Base-by-base conservation (phyloP, 345 rosid genomes). In the Moricandia arvensis region DNA sequence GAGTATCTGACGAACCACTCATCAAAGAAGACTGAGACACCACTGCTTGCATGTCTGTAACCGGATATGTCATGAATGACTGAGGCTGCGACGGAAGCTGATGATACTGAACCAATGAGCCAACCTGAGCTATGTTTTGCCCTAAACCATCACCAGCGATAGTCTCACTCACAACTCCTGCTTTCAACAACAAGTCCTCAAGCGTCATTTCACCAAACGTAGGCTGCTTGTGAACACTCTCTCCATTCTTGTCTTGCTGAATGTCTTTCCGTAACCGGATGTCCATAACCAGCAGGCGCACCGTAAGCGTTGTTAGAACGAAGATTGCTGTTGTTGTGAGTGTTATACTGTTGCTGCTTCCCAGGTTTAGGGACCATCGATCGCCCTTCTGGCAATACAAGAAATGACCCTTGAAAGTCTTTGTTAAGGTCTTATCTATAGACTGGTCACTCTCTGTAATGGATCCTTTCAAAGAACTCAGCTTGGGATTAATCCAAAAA, bases 1-100 rank as follows among this genome's bases (percentile, higher is more conserved):
- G 97, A 62, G 95, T 69, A 80, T 95, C 98, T 45, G 93, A 88
- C 58, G 86, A 72, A 73, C 93, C 82, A 72, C 97, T 97, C 83
- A 88, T 86, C 74, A 89, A 66, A 43, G 97, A 86, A 43, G 98
- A 79, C 72, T 74, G 79, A 4, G 92, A 75, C 55, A 92, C 76
- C 45, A 83, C 64, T 63, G 84, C 71, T 80, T 88, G 97, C 80
- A 83, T 89, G 31, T 95, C 97, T 33, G 89, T 8, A 76, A 79
- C 89, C 0, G 91, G 77, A 63, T 83, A 83, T 61, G 93, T 94
- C 94, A 95, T 86, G 69, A 88, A 74, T 29, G 89, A 41, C 70
- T 81, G 97, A 15, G 88, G 85, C 64, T 86, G 80, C 2, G 24
- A 21, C 2, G 24, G 24, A 21, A 21, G 24, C 24, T 21, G 24